Evolutionary conservation across 805 yeast species (phyloP), one percentile per base, ranked within the genome.

Genomic region (Clavispora vitiphila): DNA sequence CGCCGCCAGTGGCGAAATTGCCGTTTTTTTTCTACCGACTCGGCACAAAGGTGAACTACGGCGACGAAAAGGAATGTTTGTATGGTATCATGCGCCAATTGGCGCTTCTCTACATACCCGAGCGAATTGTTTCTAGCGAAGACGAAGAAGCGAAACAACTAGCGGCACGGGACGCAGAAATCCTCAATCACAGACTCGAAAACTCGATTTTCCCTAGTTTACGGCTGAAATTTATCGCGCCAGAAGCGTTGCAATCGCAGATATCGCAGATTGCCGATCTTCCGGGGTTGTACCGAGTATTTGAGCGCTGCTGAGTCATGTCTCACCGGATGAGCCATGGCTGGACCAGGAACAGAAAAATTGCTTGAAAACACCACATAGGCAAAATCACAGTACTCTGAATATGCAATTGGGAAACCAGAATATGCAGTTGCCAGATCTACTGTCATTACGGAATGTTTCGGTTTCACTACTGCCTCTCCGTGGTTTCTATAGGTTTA

Each of bases 221-320:
- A 6, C 81, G 82, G 48, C 69, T 69, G 44, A 64, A 80, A 35
- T 76, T 88, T 21, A 57, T 88, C 11, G 95, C 90, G 0, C 77
- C 95, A 0, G 67, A 67, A 11, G 56, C 54, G 3, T 51, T 88
- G 27, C 49, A 61, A 4, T 56, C 68, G 11, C 81, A 78, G 42
- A 78, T 89, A 4, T 75, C 86, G 5, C 96, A 91, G 59, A 78
- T 93, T 29, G 97, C 99, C 0, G 89, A 83, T 57, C 62, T 93
- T 23, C 98, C 98, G 2, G 96, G 96, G 0, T 67, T 93, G 42
- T 93, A 93, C 62, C 78, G 74, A 54, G 95, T 95, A 4, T 93
- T 93, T 68, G 99, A 93, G 65, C 72, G 99, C 58, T 93, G 99
- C 55, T 86, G 53, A 60, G 19, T 3, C 16, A 32, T n/a, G 5